A percentile compares a stretch with the other conserved stretches of the same genome.
Evolutionary conservation across 345 rosid species (phyloP).

Genomic region (Erucastrum elatum): DNA sequence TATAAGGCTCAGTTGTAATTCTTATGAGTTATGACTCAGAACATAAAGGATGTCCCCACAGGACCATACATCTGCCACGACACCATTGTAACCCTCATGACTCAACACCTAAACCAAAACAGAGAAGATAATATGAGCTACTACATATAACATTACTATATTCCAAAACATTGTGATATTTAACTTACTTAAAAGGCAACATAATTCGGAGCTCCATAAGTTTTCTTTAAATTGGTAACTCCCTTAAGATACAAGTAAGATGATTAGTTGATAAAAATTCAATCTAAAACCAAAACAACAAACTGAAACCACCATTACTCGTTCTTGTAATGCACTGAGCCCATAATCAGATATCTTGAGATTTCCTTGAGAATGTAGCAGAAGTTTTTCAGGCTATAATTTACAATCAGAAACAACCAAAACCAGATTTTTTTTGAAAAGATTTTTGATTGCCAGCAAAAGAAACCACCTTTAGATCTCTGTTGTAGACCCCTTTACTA

Average conservation of each 20-base stretch:
- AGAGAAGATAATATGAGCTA: conserved; percentile 18
- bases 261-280: too few species aligned
- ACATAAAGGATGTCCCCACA: conserved; percentile 70
- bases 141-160: background rate
- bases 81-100: conserved; percentile 95
- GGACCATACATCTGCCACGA: conserved; percentile 95
- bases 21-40: conserved; percentile 67
- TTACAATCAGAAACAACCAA: conserved; percentile 1
- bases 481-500: conserved; percentile 83
- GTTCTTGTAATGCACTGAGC: conserved; percentile 82
- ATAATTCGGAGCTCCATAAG: conserved; percentile 95
- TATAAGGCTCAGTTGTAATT: conserved; percentile 50
- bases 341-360: conserved; percentile 95
- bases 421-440: conserved; percentile 23
- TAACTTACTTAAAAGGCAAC: conserved; percentile 87
- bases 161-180: background rate
- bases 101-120: conserved; percentile 62
- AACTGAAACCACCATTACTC: conserved; percentile 45
- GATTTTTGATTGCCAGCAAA: background rate
- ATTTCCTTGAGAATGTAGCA: conserved; percentile 87
- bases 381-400: conserved; percentile 86
- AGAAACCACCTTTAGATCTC: conserved; percentile 79
- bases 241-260: too few species aligned
- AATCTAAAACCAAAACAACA: background rate
- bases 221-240: conserved; percentile 77